These are phyloP conservation scores for Sapria himalayana DNA, from an alignment of 345 rosid species.

Conservation along the genomic window DNA sequence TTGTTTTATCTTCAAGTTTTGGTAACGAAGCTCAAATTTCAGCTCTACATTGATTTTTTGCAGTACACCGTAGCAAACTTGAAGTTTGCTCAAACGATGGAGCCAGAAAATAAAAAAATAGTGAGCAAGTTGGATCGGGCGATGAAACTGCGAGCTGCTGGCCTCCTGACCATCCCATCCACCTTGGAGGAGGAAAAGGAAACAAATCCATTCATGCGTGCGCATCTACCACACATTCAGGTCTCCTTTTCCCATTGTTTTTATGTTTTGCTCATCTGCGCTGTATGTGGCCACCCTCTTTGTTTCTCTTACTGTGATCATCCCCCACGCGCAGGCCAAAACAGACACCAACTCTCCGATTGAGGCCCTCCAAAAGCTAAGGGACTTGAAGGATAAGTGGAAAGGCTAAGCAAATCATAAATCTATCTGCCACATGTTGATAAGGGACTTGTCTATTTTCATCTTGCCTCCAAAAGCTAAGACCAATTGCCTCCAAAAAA, in stretches of 20 bases:
- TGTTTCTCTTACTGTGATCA: neutral
- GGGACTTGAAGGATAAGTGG: slow-evolving; percentile 63
- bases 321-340: slow-evolving; percentile 20
- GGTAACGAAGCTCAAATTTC: too few species aligned
- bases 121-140: slow-evolving; percentile 71
- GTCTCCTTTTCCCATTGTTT: slow-evolving; percentile 8
- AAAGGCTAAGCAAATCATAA: too few species aligned
- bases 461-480: too few species aligned
- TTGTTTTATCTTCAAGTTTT: too few species aligned
- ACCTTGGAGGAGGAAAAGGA: slow-evolving; percentile 68
- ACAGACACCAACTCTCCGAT: slow-evolving; percentile 38
- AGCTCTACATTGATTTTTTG: too few species aligned
- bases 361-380: slow-evolving; percentile 39
- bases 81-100: slow-evolving; percentile 61
- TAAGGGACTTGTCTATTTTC: too few species aligned
- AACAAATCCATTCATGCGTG: slow-evolving; percentile 80
- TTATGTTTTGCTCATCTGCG: neutral
- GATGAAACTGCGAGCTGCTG: slow-evolving; percentile 39
- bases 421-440: too few species aligned
- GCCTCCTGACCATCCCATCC: slow-evolving; percentile 70
- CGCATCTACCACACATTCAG: slow-evolving; percentile 40
- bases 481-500: too few species aligned
- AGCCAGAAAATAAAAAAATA: slow-evolving; percentile 46
- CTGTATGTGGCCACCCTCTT: neutral
- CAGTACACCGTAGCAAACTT: slow-evolving; percentile 88